These are phyloP conservation scores for Schrenkiella parvula DNA, from an alignment of 345 rosid species.

Conservation along the genomic window DNA sequence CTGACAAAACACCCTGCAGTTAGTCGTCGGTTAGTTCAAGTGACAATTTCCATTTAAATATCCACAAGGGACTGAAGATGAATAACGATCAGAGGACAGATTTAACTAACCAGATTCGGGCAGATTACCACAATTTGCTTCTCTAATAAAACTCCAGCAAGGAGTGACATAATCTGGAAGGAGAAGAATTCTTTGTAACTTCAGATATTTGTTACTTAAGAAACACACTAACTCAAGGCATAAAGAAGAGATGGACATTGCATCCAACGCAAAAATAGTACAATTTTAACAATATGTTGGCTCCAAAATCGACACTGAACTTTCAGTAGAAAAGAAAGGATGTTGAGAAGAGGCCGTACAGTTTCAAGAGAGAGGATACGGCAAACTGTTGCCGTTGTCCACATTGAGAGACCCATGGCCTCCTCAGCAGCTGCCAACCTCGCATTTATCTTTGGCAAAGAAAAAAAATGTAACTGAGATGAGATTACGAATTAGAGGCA, in stretches of 20 bases:
- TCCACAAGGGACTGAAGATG: background rate
- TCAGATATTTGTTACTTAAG: background rate
- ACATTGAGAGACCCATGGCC: slow-evolving; percentile 80
- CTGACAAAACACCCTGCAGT: slow-evolving; percentile 94
- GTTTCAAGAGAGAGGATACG: slow-evolving; percentile 89
- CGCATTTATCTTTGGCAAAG: slow-evolving; percentile 52
- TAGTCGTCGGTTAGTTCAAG: slow-evolving; percentile 5
- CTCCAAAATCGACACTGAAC: slow-evolving; percentile 1
- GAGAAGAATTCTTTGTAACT: slow-evolving; percentile 4
- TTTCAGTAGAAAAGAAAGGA: slow-evolving; percentile 17
- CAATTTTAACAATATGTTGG: background rate
- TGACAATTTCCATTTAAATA: background rate
- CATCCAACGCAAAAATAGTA: background rate
- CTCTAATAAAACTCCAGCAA: slow-evolving; percentile 85
- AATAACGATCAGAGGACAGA: background rate
- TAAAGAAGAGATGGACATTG: slow-evolving; percentile 1
- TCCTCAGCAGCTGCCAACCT: slow-evolving; percentile 87
- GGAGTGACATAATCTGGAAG: slow-evolving; percentile 71
- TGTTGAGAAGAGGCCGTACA: slow-evolving; percentile 46
- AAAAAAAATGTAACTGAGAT: slow-evolving; percentile 22
- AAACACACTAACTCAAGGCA: slow-evolving; percentile 25
- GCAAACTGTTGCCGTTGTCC: slow-evolving; percentile 98
- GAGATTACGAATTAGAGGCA: slow-evolving; percentile 3
- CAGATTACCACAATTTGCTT: slow-evolving; percentile 79
- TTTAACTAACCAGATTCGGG: slow-evolving; percentile 82